phyloP scores from a whole-genome alignment of 345 rosid species.

The Gossypium arboreum region DNA sequence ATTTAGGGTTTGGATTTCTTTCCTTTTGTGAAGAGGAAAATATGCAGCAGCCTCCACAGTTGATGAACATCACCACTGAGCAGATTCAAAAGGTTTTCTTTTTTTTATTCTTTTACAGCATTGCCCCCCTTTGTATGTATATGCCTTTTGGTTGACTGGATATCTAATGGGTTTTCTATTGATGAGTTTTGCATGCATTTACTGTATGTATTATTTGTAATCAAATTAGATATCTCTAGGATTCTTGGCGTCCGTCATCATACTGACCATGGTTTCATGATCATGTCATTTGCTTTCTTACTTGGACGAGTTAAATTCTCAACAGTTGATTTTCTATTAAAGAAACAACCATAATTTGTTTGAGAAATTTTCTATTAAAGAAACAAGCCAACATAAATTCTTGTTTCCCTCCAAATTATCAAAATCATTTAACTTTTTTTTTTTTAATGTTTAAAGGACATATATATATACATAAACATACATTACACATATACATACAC shows the following conservation, averaged over 20 bases:
- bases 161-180: background rate
- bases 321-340: background rate
- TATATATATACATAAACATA: too few species aligned
- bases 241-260: background rate
- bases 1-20: constrained; percentile 6
- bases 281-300: background rate
- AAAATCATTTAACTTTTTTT: too few species aligned
- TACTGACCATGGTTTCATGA: background rate
- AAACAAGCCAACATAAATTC: background rate
- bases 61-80: constrained; percentile 43
- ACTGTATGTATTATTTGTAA: background rate
- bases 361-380: background rate
- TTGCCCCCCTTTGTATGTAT: background rate
- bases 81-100: constrained; percentile 45
- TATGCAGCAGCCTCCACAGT: constrained; percentile 44
- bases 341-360: background rate
- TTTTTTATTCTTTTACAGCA: background rate
- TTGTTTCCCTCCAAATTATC: too few species aligned
- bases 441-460: too few species aligned
- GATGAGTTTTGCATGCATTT: constrained; percentile 21
- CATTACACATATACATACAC: too few species aligned
- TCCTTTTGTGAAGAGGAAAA: background rate
- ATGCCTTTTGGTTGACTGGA: background rate
- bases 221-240: background rate
- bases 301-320: background rate